A percentile compares a stretch with the other conserved stretches of the same genome.
phyloP scores from a whole-genome alignment of 1,284 basidiomycete species.

The Sporisorium iseilematis-ciliati region DNA sequence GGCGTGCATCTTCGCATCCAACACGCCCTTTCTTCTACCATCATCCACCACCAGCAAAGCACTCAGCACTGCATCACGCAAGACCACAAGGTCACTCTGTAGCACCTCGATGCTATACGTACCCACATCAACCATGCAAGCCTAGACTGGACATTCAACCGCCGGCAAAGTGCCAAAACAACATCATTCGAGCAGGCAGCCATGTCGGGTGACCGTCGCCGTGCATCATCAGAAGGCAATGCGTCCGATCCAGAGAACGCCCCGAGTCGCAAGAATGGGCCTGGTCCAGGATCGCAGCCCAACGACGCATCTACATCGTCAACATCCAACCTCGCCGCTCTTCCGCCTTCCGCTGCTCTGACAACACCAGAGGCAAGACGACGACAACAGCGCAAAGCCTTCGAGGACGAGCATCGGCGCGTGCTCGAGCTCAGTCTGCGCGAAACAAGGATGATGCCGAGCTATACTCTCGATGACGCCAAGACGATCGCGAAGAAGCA shows the following conservation, averaged over 20 bases:
- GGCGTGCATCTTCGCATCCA: slow-evolving; percentile 17
- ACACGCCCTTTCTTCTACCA: not conserved
- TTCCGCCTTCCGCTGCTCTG: slow-evolving; percentile 1
- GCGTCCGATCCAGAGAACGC: slow-evolving; percentile 46
- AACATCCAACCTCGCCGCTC: not conserved
- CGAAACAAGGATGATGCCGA: slow-evolving; percentile 56
- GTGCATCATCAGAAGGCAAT: slow-evolving; percentile 31
- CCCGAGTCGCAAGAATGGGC: slow-evolving; percentile 10
- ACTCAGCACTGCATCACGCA: not conserved
- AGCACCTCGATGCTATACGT: not conserved
- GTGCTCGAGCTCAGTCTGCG: slow-evolving; percentile 45
- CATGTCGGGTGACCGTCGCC: too few species aligned
- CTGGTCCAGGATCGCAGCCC: not conserved
- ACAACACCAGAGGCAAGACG: slow-evolving; percentile 14
- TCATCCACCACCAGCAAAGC: not conserved
- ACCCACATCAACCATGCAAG: not conserved
- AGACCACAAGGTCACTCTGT: not conserved
- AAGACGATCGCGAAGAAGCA: slow-evolving; percentile 22
- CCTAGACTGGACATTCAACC: not conserved
- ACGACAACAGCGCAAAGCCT: slow-evolving; percentile 36
- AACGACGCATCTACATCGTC: not conserved
- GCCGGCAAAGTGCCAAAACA: not conserved
- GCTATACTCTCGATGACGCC: slow-evolving; percentile 45
- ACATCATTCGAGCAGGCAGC: not conserved
- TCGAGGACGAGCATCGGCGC: slow-evolving; percentile 40